Evolutionary conservation across 768 basidiomycete species (phyloP).

Genomic region (Filobasidium floriforme): DNA sequence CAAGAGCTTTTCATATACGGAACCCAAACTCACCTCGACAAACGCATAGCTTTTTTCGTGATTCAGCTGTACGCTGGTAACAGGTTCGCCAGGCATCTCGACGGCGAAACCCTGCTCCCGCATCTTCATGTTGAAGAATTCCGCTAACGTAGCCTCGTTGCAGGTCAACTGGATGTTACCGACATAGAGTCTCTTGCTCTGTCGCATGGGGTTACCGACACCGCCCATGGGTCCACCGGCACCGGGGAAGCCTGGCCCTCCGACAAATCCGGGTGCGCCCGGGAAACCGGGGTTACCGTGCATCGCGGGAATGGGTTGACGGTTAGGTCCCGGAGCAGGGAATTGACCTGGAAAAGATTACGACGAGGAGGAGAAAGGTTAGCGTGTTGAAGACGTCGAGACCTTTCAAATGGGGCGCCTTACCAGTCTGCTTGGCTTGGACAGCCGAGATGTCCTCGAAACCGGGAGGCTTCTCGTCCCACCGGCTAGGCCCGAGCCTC

Average conservation of each 20-base stretch:
- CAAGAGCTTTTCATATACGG: neutral
- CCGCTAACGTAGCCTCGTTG: slow-evolving; percentile 81
- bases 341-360: slow-evolving; percentile 63
- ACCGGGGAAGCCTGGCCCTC: slow-evolving; percentile 18
- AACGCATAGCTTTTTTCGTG: slow-evolving; percentile 99
- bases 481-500: slow-evolving; percentile 80
- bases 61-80: slow-evolving; percentile 89
- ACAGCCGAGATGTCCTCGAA: slow-evolving; percentile 90
- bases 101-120: slow-evolving; percentile 52
- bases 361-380: no score
- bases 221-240: slow-evolving; percentile 25
- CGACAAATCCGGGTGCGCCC: slow-evolving; percentile 18
- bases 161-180: slow-evolving; percentile 92
- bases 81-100: slow-evolving; percentile 63
- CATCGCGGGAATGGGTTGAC: slow-evolving; percentile 40
- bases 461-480: slow-evolving; percentile 93
- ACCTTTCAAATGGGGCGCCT: slow-evolving; percentile 22
- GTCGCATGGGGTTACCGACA: slow-evolving; percentile 54
- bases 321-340: slow-evolving; percentile 89
- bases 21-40: slow-evolving; percentile 63
- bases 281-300: slow-evolving; percentile 24
- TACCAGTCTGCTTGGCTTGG: slow-evolving; percentile 98
- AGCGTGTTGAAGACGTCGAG: neutral
- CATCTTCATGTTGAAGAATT: slow-evolving; percentile 97
- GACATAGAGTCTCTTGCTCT: slow-evolving; percentile 90